Conservation (phyloP, 352 stramenopile species). For the Globisporangium megalacanthum region DNA sequence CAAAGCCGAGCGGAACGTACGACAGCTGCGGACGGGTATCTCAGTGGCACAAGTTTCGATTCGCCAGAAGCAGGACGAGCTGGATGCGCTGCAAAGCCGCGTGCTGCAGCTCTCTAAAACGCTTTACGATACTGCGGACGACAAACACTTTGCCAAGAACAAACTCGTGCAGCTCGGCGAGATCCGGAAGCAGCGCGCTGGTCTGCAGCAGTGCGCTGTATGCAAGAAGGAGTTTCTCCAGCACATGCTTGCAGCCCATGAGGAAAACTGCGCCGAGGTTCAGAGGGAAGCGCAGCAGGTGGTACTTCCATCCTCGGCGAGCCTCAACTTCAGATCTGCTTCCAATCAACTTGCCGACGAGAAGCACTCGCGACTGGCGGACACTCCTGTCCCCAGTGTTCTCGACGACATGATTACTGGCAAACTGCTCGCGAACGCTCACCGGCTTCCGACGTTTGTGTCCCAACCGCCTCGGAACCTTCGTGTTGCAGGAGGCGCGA, state of each 20-base stretch:
- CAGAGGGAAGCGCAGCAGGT: neutral
- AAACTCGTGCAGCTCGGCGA: slow-evolving; percentile 32
- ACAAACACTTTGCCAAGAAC: slow-evolving; percentile 39
- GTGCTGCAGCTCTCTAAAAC: slow-evolving; percentile 38
- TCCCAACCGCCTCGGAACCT: slow-evolving; percentile 65
- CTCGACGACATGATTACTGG: neutral
- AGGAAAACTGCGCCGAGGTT: slow-evolving; percentile 3
- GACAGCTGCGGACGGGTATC: slow-evolving; percentile 42
- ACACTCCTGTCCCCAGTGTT: neutral
- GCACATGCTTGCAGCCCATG: slow-evolving; percentile 22
- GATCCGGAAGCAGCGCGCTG: slow-evolving; percentile 28
- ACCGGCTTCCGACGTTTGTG: slow-evolving; percentile 28
- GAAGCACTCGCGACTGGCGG: slow-evolving; percentile 4
- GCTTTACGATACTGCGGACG: slow-evolving; percentile 27
- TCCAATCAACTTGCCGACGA: slow-evolving; percentile 23
- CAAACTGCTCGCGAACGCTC: neutral
- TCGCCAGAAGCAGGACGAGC: slow-evolving; percentile 35
- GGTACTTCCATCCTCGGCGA: neutral
- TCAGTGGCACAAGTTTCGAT: slow-evolving; percentile 30
- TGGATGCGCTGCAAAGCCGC: slow-evolving; percentile 41
- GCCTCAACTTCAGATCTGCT: neutral
- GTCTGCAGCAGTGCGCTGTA: slow-evolving; percentile 18
- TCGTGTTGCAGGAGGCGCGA: slow-evolving; percentile 20
- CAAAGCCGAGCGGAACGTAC: slow-evolving; percentile 39
- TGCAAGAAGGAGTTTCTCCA: slow-evolving; percentile 34